Evolutionary conservation across 2,329 filamentous ascomycete species (phyloP).

Genomic region (Botrytis porri): DNA sequence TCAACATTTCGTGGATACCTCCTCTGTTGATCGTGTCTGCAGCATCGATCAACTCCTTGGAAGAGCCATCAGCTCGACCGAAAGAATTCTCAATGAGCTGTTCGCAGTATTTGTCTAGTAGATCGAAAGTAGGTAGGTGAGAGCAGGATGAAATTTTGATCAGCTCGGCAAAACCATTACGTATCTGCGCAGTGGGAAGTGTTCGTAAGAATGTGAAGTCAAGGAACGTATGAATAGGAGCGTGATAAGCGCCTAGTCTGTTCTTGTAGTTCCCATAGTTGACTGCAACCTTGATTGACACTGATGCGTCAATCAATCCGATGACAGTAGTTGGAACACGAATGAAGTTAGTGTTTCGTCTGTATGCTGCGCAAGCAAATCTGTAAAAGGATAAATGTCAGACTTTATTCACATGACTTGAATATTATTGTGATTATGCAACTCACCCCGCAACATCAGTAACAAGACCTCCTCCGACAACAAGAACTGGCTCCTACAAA

Average conservation of each 20-base stretch:
- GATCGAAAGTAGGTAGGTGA: conserved; percentile 61
- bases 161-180: conserved; percentile 71
- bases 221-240: conserved; percentile 68
- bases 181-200: conserved; percentile 63
- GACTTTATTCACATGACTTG: conserved; percentile 19
- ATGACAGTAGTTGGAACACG: conserved; percentile 73
- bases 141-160: conserved; percentile 75
- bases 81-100: conserved; percentile 63
- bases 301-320: conserved; percentile 70
- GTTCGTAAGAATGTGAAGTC: conserved; percentile 71
- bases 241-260: conserved; percentile 69
- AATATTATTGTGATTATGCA: conserved; percentile 17
- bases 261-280: conserved; percentile 78
- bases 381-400: conserved; percentile 40
- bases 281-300: conserved; percentile 75
- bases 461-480: conserved; percentile 67
- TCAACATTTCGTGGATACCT: conserved; percentile 70
- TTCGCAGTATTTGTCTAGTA: conserved; percentile 68
- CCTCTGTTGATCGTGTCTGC: conserved; percentile 67
- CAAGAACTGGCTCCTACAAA: conserved; percentile 58
- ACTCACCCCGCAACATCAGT: conserved; percentile 70
- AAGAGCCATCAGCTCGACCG: conserved; percentile 56
- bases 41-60: conserved; percentile 54
- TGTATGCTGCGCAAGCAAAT: conserved; percentile 69
- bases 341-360: conserved; percentile 71